Evolutionary conservation across 2,329 filamentous ascomycete genomes (phyloP).

Genomic region (Trichoderma asperellum): DNA sequence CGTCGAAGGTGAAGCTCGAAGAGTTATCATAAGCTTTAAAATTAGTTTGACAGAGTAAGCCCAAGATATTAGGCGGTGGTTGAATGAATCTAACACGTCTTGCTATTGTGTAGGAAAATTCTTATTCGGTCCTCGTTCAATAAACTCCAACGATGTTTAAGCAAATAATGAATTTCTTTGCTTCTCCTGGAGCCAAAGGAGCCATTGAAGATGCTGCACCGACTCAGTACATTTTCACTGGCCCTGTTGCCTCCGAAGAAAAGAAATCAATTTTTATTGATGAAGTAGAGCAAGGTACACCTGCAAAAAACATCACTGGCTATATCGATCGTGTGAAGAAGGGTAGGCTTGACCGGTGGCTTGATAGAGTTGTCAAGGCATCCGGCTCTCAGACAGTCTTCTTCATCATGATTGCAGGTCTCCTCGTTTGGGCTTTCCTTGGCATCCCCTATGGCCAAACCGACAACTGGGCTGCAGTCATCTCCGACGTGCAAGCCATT

Average conservation of each 20-base stretch:
- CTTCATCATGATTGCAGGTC: conserved; percentile 39
- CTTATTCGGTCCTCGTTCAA: background rate
- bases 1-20: background rate
- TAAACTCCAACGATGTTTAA: conserved; percentile 9
- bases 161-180: conserved; percentile 21
- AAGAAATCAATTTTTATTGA: background rate
- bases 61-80: background rate
- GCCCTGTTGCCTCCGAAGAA: background rate
- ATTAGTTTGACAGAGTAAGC: background rate
- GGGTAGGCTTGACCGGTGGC: conserved; percentile 32
- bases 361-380: conserved; percentile 32
- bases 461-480: conserved; percentile 44
- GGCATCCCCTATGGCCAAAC: conserved; percentile 40
- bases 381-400: conserved; percentile 35
- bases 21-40: background rate
- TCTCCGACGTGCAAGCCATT: conserved; percentile 44
- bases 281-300: background rate
- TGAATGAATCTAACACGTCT: background rate
- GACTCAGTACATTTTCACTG: conserved; percentile 21
- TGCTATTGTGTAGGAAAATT: background rate
- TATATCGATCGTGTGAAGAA: conserved; percentile 31
- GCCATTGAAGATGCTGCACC: conserved; percentile 26
- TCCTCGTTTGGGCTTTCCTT: conserved; percentile 39
- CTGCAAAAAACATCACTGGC: conserved; percentile 30
- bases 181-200: conserved; percentile 28